These are phyloP conservation scores for Eimeria maxima DNA, from an alignment of 169 alveolate species.

Conservation along the genomic window DNA sequence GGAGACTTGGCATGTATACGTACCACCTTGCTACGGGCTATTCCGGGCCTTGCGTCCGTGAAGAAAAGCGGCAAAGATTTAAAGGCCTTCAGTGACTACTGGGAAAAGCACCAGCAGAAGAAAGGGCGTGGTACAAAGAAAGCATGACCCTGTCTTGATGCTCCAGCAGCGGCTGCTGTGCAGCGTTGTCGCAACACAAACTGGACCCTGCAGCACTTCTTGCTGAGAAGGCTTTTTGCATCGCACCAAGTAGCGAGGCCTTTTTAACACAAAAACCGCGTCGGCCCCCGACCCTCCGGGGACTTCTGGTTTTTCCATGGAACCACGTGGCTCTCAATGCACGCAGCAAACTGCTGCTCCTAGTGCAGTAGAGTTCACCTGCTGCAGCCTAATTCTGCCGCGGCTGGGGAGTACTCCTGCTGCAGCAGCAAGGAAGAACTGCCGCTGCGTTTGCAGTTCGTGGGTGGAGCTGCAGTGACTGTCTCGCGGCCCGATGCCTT, in stretches of 20 bases:
- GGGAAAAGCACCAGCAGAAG: slow-evolving; percentile 52
- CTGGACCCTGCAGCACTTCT: neutral
- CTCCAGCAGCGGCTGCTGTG: slow-evolving; percentile 1
- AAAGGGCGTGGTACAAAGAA: slow-evolving; percentile 18
- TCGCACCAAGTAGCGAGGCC: neutral
- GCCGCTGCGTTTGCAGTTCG: neutral
- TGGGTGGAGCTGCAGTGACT: slow-evolving; percentile 9
- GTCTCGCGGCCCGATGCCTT: neutral
- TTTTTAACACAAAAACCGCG: neutral
- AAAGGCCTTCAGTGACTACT: slow-evolving; percentile 57
- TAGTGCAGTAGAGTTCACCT: neutral
- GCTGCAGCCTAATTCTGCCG: neutral
- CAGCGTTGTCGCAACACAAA: neutral
- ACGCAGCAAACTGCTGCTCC: neutral
- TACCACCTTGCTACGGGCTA: slow-evolving; percentile 54
- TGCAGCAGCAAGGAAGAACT: neutral
- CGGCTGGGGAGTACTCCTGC: neutral
- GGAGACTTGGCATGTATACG: slow-evolving; percentile 56
- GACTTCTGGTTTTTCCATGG: neutral
- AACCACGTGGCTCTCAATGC: neutral
- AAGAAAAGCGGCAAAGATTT: slow-evolving; percentile 53
- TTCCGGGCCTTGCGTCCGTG: slow-evolving; percentile 60
- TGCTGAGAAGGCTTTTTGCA: neutral
- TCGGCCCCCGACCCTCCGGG: neutral
- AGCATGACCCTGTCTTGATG: neutral